These are phyloP conservation scores for Peniophora sp. DNA, from an alignment of 1,284 basidiomycete species.

Conservation along the genomic window DNA sequence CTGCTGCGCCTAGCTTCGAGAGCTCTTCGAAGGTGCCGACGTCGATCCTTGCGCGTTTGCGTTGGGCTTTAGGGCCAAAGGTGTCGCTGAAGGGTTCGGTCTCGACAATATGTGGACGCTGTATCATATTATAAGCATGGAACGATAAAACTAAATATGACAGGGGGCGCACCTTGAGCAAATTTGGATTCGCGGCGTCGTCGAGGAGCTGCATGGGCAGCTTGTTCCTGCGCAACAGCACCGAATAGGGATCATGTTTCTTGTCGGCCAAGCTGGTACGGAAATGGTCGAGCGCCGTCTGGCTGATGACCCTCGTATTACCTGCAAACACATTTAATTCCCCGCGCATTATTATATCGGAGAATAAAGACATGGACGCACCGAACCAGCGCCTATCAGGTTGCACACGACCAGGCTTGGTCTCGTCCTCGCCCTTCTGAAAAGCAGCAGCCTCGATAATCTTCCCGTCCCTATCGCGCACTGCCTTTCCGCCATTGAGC, in stretches of 20 bases:
- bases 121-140: conserved; percentile 5
- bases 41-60: conserved; percentile 81
- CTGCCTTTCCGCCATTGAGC: conserved; percentile 84
- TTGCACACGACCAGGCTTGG: conserved; percentile 82
- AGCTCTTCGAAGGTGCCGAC: conserved; percentile 86
- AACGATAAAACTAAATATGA: too few species aligned
- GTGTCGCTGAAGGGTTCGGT: conserved; percentile 90
- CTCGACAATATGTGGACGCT: conserved; percentile 88
- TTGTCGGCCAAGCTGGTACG: conserved; percentile 76
- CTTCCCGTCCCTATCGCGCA: conserved; percentile 85
- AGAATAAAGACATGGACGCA: conserved; percentile 31
- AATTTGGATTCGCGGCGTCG: conserved; percentile 73
- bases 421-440: conserved; percentile 87
- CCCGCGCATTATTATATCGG: not conserved
- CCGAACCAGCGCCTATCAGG: conserved; percentile 95
- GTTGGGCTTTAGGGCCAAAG: conserved; percentile 89
- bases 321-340: conserved; percentile 37
- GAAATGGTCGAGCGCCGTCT: conserved; percentile 91
- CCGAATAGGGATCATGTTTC: conserved; percentile 91
- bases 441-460: conserved; percentile 89
- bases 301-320: conserved; percentile 97
- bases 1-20: conserved; percentile 53
- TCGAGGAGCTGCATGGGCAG: conserved; percentile 91
- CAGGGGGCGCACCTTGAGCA: conserved; percentile 55
- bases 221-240: conserved; percentile 86